These are phyloP conservation scores for Eutypa lata DNA, from an alignment of 2,329 filamentous ascomycete genomes.

Conservation along the genomic window DNA sequence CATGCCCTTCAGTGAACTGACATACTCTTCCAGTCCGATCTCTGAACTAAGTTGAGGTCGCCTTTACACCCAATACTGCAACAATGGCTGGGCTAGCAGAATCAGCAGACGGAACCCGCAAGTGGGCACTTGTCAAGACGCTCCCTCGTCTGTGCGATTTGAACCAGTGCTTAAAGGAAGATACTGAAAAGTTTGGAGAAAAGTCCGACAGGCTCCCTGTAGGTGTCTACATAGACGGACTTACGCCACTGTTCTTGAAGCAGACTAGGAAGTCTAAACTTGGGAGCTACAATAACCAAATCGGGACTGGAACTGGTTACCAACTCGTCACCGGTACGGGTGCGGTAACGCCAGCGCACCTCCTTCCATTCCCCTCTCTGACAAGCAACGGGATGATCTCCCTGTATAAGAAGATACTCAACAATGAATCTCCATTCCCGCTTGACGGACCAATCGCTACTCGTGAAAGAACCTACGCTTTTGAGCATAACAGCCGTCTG, in stretches of 20 bases:
- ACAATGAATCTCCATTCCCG: neutral
- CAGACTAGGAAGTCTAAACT: neutral
- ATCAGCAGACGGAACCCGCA: neutral
- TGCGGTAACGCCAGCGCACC: neutral
- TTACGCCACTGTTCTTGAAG: neutral
- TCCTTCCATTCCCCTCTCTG: neutral
- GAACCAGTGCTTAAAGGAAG: neutral
- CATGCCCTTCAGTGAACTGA: too few species aligned
- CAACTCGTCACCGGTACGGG: neutral
- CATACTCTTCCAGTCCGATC: neutral
- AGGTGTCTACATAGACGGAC: neutral
- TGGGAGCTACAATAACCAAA: neutral
- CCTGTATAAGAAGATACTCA: neutral
- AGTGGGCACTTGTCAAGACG: neutral
- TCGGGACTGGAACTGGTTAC: neutral
- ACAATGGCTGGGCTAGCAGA: neutral
- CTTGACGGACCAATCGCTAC: neutral
- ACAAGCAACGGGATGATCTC: neutral
- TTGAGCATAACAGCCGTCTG: neutral
- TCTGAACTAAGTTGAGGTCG: neutral
- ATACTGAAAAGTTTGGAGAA: neutral
- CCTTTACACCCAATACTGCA: neutral
- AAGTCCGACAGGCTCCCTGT: neutral
- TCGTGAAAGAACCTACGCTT: neutral
- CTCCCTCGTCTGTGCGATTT: neutral